Base-by-base conservation (phyloP, 140 eudicot genomes). In the Anethum foeniculum region DNA sequence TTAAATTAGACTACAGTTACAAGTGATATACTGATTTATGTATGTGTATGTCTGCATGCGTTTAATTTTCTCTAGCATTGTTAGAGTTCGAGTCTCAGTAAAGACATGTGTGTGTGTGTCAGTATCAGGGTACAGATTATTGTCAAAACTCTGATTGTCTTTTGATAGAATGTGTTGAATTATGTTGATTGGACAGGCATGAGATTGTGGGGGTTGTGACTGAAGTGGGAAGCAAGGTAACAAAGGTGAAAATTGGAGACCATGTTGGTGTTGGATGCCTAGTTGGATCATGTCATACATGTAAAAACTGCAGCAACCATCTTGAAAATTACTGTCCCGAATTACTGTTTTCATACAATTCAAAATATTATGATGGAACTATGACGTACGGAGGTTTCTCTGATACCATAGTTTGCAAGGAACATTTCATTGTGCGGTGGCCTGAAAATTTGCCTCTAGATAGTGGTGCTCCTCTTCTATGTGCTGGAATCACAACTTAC, bases 401-500 rank as follows among this genome's bases (percentile, higher is more conserved):
- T 43, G 76, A 79, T 14, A 41, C 39, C 39, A 15, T 79, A 62
- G 81, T 79, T 44, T 43, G 58, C 34, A 64, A 62, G 19, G 81
- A 79, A 69, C 81, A 79, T 25, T 79, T 60, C 76, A 79, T 79
- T 38, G 75, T 79, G 43, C 75, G 60, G 14, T 60, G 75, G 75
- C 81, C 81, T 30, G 81, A 62, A 27, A 79, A 64, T 16, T 43
- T 79, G 38, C 81, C 81, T 62, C 81, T 79, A 2, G 81, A 64
- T 79, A 44, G 75, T 62, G 81, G 75, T 27, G 81, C 39, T 23
- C 81, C 81, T 77, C 81, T 77, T 39, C 39, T 77, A n/a, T 77
- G 81, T 58, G 81, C 81, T 56, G 81, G 81, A 7, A 64, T 79
- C 75, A 79, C 81, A 79, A 79, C 58, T 43, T 79, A 79, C 56